phyloP scores from a whole-genome alignment of 441 rosid species.

The Kokia cookei region DNA sequence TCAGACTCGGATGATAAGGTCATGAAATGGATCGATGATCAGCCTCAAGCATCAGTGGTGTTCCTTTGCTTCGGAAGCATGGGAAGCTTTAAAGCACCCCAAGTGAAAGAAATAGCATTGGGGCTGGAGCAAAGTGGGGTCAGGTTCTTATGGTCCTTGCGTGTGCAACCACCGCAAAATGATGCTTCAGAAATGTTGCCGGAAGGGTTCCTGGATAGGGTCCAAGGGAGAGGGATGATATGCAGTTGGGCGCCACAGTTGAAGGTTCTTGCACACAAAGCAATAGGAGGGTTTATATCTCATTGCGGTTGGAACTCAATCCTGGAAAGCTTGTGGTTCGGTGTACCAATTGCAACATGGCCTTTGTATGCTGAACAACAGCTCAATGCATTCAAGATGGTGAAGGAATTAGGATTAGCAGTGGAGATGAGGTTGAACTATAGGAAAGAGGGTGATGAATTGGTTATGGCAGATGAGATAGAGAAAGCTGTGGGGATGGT shows the following conservation, averaged over 20 bases:
- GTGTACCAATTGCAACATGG: slow-evolving; percentile 47
- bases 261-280: slow-evolving; percentile 34
- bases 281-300: slow-evolving; percentile 43
- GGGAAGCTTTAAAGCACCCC: slow-evolving; percentile 20
- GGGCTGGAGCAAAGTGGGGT: slow-evolving; percentile 34
- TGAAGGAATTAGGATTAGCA: slow-evolving; percentile 31
- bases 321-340: slow-evolving; percentile 45
- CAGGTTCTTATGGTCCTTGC: slow-evolving; percentile 41
- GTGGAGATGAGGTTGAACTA: slow-evolving; percentile 40
- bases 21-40: slow-evolving; percentile 36
- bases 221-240: slow-evolving; percentile 33
- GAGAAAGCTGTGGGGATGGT: slow-evolving; percentile 20
- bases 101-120: slow-evolving; percentile 33
- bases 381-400: slow-evolving; percentile 38
- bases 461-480: slow-evolving; percentile 29
- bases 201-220: slow-evolving; percentile 36
- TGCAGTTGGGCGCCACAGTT: slow-evolving; percentile 50
- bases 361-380: slow-evolving; percentile 54
- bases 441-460: not conserved
- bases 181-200: slow-evolving; percentile 21
- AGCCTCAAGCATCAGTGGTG: slow-evolving; percentile 28
- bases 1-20: slow-evolving; percentile 35
- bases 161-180: slow-evolving; percentile 1
- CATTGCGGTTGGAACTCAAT: slow-evolving; percentile 57
- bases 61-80: slow-evolving; percentile 42